Evolutionary conservation across 345 rosid genomes (phyloP), one percentile per base, ranked within the genome.

Genomic region (Citrus trifoliata): DNA sequence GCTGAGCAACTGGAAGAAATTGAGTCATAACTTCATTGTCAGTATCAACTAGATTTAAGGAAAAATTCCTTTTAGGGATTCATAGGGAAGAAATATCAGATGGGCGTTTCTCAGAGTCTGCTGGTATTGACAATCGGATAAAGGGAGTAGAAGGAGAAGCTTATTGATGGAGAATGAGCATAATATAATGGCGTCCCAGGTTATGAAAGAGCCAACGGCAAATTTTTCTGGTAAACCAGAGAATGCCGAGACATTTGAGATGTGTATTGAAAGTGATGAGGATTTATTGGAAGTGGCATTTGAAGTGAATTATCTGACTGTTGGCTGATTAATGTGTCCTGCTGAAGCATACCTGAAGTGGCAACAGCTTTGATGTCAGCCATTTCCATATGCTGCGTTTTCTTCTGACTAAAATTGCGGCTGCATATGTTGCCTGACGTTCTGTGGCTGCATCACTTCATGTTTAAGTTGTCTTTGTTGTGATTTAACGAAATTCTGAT

Each of bases 121-220:
- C 84, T 24, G 83, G 84, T 76, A 77, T 77, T 13, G 89, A 81
- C 24, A 88, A 85, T 67, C 80, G 82, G 66, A 83, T 80, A 65
- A 72, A 77, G 38, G 87, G 82, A 81, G 87, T 75, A 30, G 85
- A 80, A 77, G 87, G 84, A 73, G 89, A 87, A 70, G 86, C 48
- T 79, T 74, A 80, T 48, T 58, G 82, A 77, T 64, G 89, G 87
- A 9, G 88, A 83, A 66, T 72, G 73, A 13, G 79, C 81, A 71
- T 84, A 83, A 72, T 79, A 85, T 66, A 79, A 61, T 66, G 83
- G 86, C 5, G 76, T 85, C 77, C 83, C 87, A 48, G 77, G 58
- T 79, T 78, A 78, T 35, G 73, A 27, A 22, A 80, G 70, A 27
- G 87, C 59, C 42, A 82, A 69, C 7, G 58, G 32, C 53, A 80